A percentile compares a stretch with the other conserved stretches of the same genome.
phyloP scores from a whole-genome alignment of 805 yeast genomes.

The Teunomyces cretensis region DNA sequence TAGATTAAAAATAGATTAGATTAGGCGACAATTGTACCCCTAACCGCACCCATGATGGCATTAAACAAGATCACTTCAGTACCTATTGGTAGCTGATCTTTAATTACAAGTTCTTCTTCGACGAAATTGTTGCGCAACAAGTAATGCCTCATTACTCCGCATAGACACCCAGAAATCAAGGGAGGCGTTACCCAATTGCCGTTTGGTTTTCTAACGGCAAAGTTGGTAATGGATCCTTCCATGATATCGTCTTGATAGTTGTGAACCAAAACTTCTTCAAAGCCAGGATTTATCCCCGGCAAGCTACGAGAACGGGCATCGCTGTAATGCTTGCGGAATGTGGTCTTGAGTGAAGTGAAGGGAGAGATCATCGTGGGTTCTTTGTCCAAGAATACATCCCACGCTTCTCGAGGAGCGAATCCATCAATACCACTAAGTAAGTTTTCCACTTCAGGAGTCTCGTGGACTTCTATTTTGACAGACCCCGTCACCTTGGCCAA shows the following conservation, averaged over 20 bases:
- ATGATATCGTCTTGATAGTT: conserved; percentile 59
- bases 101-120: conserved; percentile 50
- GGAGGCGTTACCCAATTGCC: conserved; percentile 79
- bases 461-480: conserved; percentile 32
- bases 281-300: conserved; percentile 36
- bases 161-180: conserved; percentile 75
- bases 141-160: conserved; percentile 76
- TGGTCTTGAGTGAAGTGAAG: conserved; percentile 87
- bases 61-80: conserved; percentile 74
- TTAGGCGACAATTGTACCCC: conserved; percentile 44
- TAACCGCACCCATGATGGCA: conserved; percentile 78
- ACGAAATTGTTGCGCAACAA: conserved; percentile 54
- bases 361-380: conserved; percentile 58
- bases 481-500: conserved; percentile 29
- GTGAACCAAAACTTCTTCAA: conserved; percentile 67
- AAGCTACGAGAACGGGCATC: conserved; percentile 56
- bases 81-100: conserved; percentile 55
- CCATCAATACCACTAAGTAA: conserved; percentile 29
- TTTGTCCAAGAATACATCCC: conserved; percentile 64
- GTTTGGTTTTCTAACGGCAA: conserved; percentile 54
- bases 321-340: conserved; percentile 63
- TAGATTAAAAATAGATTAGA: neutral
- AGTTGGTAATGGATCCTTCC: conserved; percentile 83
- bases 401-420: conserved; percentile 19
- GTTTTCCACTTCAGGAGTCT: conserved; percentile 22